A percentile compares a stretch with the other conserved stretches of the same genome.
These are phyloP conservation scores for Coniochaeta prunicola DNA, from an alignment of 2,329 filamentous ascomycete genomes.

Conservation along the genomic window DNA sequence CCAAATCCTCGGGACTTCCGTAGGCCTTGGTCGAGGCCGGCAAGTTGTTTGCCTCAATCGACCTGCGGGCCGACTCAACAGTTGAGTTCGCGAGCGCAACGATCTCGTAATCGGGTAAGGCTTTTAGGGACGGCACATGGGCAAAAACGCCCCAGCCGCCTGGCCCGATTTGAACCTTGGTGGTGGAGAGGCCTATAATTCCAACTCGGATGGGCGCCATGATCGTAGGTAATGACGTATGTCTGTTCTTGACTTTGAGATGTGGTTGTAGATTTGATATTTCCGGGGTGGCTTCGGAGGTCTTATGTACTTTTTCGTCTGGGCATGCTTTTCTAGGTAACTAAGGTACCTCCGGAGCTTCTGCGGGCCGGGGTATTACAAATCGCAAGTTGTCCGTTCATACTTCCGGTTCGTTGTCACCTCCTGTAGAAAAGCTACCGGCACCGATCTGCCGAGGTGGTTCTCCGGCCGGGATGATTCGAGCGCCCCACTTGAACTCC, in stretches of 20 bases:
- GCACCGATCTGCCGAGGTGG: not conserved
- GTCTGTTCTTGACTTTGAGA: not conserved
- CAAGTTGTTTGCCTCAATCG: slow-evolving; percentile 31
- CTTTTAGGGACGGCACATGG: slow-evolving; percentile 28
- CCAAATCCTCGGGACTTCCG: slow-evolving; percentile 32
- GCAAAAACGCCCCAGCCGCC: slow-evolving; percentile 25
- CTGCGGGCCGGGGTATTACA: not conserved
- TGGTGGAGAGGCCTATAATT: slow-evolving; percentile 15
- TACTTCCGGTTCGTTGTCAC: too few species aligned
- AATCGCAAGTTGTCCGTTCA: not conserved
- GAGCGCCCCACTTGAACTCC: not conserved
- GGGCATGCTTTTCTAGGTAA: too few species aligned
- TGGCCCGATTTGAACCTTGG: not conserved
- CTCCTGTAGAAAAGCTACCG: too few species aligned
- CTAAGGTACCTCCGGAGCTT: too few species aligned
- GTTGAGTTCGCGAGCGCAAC: slow-evolving; percentile 42
- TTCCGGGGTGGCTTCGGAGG: too few species aligned
- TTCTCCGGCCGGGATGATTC: not conserved
- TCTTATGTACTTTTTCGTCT: too few species aligned
- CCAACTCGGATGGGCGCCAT: slow-evolving; percentile 20
- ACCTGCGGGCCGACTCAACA: slow-evolving; percentile 29
- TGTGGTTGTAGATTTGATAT: too few species aligned
- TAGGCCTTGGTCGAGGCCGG: slow-evolving; percentile 31
- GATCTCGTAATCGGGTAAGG: slow-evolving; percentile 32
- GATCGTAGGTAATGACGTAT: not conserved